phyloP scores from a whole-genome alignment of 106 monocot genomes.

The Apostasia ramifera region DNA sequence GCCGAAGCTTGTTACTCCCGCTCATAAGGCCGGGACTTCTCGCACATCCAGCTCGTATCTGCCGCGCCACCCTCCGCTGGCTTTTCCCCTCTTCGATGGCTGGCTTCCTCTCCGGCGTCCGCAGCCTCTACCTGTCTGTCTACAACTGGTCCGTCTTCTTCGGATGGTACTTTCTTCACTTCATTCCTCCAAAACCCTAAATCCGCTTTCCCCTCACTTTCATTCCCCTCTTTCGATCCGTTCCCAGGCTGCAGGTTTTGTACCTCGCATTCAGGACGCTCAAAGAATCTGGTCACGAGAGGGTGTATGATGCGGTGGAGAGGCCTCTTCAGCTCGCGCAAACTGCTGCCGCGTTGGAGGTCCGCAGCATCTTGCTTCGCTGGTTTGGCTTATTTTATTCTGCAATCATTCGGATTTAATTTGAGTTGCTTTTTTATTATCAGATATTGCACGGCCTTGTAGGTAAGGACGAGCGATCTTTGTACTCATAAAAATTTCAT shows the following conservation, averaged over 20 bases:
- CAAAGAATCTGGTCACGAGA: conserved; percentile 27
- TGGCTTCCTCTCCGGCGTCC: conserved; percentile 6
- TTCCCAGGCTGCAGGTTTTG: conserved; percentile 48
- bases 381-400: background rate
- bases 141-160: conserved; percentile 23
- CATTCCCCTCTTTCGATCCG: background rate
- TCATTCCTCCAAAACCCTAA: conserved; percentile 1
- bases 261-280: conserved; percentile 49
- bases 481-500: background rate
- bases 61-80: background rate
- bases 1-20: no score
- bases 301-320: conserved; percentile 65
- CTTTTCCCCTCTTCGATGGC: conserved; percentile 15
- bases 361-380: conserved; percentile 1
- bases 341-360: conserved; percentile 66
- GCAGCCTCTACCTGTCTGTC: conserved; percentile 16
- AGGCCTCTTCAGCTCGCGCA: conserved; percentile 61
- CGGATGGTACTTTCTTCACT: conserved; percentile 9
- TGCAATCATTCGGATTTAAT: conserved; percentile 4
- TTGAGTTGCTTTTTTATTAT: background rate
- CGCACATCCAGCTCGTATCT: no score
- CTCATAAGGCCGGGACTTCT: no score
- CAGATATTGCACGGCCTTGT: conserved; percentile 61
- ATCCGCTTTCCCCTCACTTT: background rate
- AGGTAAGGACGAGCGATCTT: conserved; percentile 25